Base-by-base conservation (phyloP, 441 rosid species). In the Biscutella laevigata region DNA sequence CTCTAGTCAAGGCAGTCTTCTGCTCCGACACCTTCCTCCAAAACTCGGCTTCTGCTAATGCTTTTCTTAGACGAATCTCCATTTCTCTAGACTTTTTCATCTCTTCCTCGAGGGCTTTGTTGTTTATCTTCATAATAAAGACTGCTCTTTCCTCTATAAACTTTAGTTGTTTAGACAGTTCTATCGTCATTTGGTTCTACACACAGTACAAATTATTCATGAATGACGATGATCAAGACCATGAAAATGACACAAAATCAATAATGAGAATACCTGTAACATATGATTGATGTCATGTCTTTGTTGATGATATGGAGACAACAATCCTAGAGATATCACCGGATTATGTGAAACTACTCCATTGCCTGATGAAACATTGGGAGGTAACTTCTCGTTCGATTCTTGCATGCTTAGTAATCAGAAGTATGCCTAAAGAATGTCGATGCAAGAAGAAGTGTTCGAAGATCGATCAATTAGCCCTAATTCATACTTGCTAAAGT, bases 71-170 rank as follows among this genome's bases (percentile, higher is more conserved):
- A n/a, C 15, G 1, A 6, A 0, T 5, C 45, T 61, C 39, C 45
- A 26, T 19, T 5, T 28, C 61, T 3, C 0, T 0, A 25, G 8
- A 2, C 5, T 16, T 39, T 7, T 13, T 53, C 3, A 4, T 37
- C 67, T 6, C 17, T 1, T 53, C 67, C 28, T 36, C 41, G 12
- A 63, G 9, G 6, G 9, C 14, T 7, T 40, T 33, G 12, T 64
- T 46, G 40, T 40, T 56, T 0, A 13, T 8, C 13, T 3, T 40
- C 2, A 56, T 1, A 5, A 37, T 30, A 0, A 7, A 12, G n/a
- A 27, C 36, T 0, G 50, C 43, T 55, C 61, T 47, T 1, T 46
- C 38, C 17, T 55, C 29, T 0, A 55, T 7, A 5, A 8, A 8
- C 1, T 16, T 36, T 2, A 20, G 12, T 24, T 55, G 62, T 0